Percentiles rank a stretch among this genome's conserved stretches.
Conservation (phyloP, 345 rosid genomes). For the Eucalyptus globulus region DNA sequence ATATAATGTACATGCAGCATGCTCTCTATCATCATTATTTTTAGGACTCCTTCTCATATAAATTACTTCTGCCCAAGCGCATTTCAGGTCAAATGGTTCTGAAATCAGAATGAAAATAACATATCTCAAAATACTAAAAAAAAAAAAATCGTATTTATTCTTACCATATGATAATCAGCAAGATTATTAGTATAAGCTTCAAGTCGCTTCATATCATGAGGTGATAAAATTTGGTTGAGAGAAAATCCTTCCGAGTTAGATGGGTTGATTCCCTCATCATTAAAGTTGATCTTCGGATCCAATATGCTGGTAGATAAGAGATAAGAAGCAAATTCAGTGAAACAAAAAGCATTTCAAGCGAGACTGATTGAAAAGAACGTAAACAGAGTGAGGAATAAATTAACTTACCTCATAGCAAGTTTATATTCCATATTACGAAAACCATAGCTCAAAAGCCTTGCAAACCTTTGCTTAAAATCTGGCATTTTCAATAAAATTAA, state of each 20-base stretch:
- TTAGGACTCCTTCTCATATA: neutral
- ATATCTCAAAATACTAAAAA: neutral
- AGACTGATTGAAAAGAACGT: neutral
- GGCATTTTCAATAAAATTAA: neutral
- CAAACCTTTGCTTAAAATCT: slow-evolving; percentile 75
- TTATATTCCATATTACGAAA: slow-evolving; percentile 75
- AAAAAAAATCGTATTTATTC: neutral
- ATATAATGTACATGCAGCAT: neutral
- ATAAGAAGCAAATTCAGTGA: neutral
- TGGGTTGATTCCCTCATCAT: slow-evolving; percentile 11
- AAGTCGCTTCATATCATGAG: slow-evolving; percentile 57
- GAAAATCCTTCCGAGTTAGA: slow-evolving; percentile 34
- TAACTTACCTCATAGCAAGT: slow-evolving; percentile 81
- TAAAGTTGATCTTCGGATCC: slow-evolving; percentile 74
- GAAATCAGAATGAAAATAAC: neutral
- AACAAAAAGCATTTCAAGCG: neutral
- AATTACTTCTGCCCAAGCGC: neutral
- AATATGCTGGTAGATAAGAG: slow-evolving; percentile 44
- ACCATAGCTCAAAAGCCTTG: slow-evolving; percentile 38
- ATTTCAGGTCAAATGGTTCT: neutral
- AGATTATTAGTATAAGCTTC: slow-evolving; percentile 59
- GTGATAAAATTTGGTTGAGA: slow-evolving; percentile 33
- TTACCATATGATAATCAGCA: slow-evolving; percentile 59
- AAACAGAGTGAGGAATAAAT: neutral
- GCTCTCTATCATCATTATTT: neutral